These are phyloP conservation scores for Lophium mytilinum DNA, from an alignment of 495 filamentous ascomycete genomes.

Conservation along the genomic window DNA sequence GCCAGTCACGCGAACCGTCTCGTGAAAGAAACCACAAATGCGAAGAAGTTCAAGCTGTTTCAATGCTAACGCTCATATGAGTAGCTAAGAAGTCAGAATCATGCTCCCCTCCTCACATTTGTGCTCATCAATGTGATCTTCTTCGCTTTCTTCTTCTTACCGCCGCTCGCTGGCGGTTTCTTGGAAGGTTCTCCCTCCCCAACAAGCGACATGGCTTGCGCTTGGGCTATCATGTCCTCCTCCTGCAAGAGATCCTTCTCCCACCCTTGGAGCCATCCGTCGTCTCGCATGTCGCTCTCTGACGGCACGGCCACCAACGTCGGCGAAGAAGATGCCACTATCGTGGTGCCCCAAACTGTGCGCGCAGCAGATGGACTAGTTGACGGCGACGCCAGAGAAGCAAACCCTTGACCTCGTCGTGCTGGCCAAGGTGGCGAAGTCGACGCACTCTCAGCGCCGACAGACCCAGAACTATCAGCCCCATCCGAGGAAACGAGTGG, in stretches of 20 bases:
- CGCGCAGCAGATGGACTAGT: conserved; percentile 65
- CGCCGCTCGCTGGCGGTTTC: conserved; percentile 22
- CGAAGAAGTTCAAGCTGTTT: no score
- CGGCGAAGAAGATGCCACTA: conserved; percentile 40
- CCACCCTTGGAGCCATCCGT: conserved; percentile 80
- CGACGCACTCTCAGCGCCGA: conserved; percentile 40
- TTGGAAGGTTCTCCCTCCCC: conserved; percentile 30
- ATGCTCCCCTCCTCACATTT: conserved; percentile 60
- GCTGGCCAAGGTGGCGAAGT: conserved; percentile 53
- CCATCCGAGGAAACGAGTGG: conserved; percentile 47
- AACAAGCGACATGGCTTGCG: conserved; percentile 33
- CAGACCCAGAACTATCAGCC: conserved; percentile 32
- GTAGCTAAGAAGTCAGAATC: conserved; percentile 11
- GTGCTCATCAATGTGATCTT: conserved; percentile 96
- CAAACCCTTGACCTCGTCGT: conserved; percentile 42
- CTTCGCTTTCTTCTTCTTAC: conserved; percentile 82
- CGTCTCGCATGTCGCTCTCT: conserved; percentile 40
- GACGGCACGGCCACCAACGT: conserved; percentile 27
- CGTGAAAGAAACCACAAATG: no score
- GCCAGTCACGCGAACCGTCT: no score
- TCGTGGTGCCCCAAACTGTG: conserved; percentile 83
- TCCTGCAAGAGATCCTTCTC: conserved; percentile 57
- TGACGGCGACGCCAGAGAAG: conserved; percentile 60
- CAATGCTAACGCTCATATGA: no score
- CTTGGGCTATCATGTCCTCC: conserved; percentile 37